Evolutionary conservation across 352 stramenopile species (phyloP), one percentile per base, ranked within the genome.

Genomic region (Lagenidium giganteum): DNA sequence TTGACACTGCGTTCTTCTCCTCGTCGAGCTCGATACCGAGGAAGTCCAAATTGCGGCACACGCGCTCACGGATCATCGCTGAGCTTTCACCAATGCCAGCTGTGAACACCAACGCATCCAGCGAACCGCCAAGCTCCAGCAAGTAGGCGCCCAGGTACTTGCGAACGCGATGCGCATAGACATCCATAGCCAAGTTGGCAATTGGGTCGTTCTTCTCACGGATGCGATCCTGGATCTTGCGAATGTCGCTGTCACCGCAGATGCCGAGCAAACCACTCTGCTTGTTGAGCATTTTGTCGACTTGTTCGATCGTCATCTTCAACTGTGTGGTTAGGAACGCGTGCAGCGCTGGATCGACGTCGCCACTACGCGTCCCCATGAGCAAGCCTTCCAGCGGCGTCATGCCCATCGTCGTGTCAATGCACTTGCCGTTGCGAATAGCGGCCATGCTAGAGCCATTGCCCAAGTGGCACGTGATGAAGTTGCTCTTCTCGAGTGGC

Each of bases 341-440:
- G 44, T 90, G 67, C 11, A 96, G 55, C n/a, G 74, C 80, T 9
- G 83, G 77, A 61, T 96, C 87, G 8, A 96, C 62, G 45, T 93
- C 80, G 22, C 87, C 87, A 42, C 67, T 86, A 24, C 87, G 83
- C 37, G 87, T 95, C 40, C 83, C 85, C 87, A 96, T 96, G 34
- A 95, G 64, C 2, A 96, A 67, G 0, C 87, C 87, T 38, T 92
- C 80, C 6, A 95, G 67, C 9, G 87, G 87, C 32, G 84, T 95
- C 52, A 96, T 71, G 8, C 85, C 87, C 87, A 96, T 96, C 32
- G 71, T 87, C 18, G 87, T 96, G 57, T 96, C 87, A 50, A 95
- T 75, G 43, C 61, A 89, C 38, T 76, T 62, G 17, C 85, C 87
- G 20, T 87, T 57, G 3, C 54, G 57, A 29, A 96, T 77, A 13